These are phyloP conservation scores for thale cress (Arabidopsis thaliana) DNA, from an alignment of 345 rosid species.

Conservation along the genomic window TAIR10.1 NC_003070.9:280001-280500, in stretches of 20 bases:
- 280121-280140: conserved; percentile 1
- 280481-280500: conserved; percentile 63
- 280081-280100: conserved; percentile 76
- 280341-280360: conserved; percentile 89
- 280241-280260: conserved; percentile 64
- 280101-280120: conserved; percentile 18
- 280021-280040: conserved; percentile 92
- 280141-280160: conserved; percentile 6
- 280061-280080: conserved; percentile 98
- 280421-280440: conserved; percentile 29
- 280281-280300: conserved; percentile 83
- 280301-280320: conserved; percentile 77
- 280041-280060: conserved; percentile 95
- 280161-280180: conserved; percentile 51
- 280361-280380: conserved; percentile 82
- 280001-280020: conserved; percentile 78
- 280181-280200: conserved; percentile 67
- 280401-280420: background rate
- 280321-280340: conserved; percentile 88
- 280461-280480: conserved; percentile 70
- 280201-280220: conserved; percentile 63
- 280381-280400: conserved; percentile 23
- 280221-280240: conserved; percentile 92
- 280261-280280: conserved; percentile 68
- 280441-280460: conserved; percentile 72